Evolutionary conservation across 2,329 filamentous ascomycete genomes (phyloP).

Genomic region (Calonectria pauciramosa): DNA sequence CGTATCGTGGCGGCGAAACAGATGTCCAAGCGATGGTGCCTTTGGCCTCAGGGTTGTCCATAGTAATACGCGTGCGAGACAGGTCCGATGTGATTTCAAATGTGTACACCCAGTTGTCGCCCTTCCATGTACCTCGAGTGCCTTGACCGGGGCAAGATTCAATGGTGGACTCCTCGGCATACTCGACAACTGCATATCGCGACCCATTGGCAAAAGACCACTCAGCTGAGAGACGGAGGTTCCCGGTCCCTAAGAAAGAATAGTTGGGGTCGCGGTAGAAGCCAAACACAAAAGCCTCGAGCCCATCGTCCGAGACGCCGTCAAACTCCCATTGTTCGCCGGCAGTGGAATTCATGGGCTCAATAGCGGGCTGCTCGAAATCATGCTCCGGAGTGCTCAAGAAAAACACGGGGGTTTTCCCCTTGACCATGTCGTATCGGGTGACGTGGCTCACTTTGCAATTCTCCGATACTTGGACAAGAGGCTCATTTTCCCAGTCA

Average conservation of each 20-base stretch:
- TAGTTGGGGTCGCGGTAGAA: neutral
- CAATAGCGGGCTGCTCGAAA: neutral
- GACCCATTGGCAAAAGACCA: neutral
- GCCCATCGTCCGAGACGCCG: neutral
- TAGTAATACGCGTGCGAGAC: slow-evolving; percentile 3
- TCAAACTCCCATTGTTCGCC: neutral
- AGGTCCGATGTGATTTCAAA: slow-evolving; percentile 12
- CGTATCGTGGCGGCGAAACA: neutral
- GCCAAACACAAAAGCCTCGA: neutral
- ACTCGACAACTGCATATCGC: neutral
- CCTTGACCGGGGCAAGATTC: slow-evolving; percentile 15
- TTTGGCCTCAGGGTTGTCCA: neutral
- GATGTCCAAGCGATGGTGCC: neutral
- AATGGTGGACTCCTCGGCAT: slow-evolving; percentile 12
- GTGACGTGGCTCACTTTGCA: neutral
- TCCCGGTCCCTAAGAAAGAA: neutral
- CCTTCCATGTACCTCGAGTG: slow-evolving; percentile 13
- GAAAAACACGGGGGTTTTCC: neutral
- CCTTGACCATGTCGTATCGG: neutral
- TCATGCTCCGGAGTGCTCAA: neutral
- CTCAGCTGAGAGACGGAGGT: neutral
- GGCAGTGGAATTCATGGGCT: neutral
- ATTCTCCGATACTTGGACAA: neutral
- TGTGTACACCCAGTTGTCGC: slow-evolving; percentile 14
- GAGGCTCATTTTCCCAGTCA: neutral